These are phyloP conservation scores for Epichloe sibirici DNA, from an alignment of 2,329 filamentous ascomycete species.

Conservation along the genomic window DNA sequence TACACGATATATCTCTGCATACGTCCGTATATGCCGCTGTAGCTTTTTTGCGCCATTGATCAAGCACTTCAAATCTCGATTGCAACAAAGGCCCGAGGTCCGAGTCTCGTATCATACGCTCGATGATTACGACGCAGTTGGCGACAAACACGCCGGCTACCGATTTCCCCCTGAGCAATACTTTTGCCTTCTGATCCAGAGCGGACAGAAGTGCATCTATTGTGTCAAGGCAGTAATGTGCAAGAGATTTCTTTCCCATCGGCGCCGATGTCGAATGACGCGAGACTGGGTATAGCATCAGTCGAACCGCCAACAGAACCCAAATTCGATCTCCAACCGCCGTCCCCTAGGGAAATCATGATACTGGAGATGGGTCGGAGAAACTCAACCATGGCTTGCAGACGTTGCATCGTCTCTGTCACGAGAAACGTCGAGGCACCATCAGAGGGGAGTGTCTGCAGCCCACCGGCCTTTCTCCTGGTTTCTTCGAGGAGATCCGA, in stretches of 20 bases:
- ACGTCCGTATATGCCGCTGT: conserved; percentile 70
- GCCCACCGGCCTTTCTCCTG: conserved; percentile 50
- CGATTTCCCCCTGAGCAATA: conserved; percentile 64
- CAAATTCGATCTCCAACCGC: conserved; percentile 62
- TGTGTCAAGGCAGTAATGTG: conserved; percentile 80
- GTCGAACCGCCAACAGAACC: conserved; percentile 41
- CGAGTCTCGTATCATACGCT: conserved; percentile 71
- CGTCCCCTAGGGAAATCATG: conserved; percentile 83
- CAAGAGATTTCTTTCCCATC: conserved; percentile 81
- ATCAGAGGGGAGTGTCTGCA: conserved; percentile 63
- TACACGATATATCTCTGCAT: conserved; percentile 79
- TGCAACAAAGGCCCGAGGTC: conserved; percentile 65
- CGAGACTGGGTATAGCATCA: conserved; percentile 56
- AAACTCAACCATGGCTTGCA: conserved; percentile 81
- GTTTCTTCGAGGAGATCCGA: conserved; percentile 76
- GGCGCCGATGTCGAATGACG: conserved; percentile 76
- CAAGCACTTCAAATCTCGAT: conserved; percentile 53
- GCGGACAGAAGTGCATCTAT: conserved; percentile 68
- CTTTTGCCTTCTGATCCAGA: conserved; percentile 61
- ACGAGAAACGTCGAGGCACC: conserved; percentile 69
- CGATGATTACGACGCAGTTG: conserved; percentile 74
- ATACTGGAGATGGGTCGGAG: conserved; percentile 77
- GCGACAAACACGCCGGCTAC: conserved; percentile 80
- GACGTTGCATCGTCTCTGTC: conserved; percentile 69
- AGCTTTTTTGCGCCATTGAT: conserved; percentile 79